Percentiles rank a stretch among this genome's conserved stretches.
phyloP scores from a whole-genome alignment of 2,329 filamentous ascomycete species.

The Pestalotiopsis sp. region DNA sequence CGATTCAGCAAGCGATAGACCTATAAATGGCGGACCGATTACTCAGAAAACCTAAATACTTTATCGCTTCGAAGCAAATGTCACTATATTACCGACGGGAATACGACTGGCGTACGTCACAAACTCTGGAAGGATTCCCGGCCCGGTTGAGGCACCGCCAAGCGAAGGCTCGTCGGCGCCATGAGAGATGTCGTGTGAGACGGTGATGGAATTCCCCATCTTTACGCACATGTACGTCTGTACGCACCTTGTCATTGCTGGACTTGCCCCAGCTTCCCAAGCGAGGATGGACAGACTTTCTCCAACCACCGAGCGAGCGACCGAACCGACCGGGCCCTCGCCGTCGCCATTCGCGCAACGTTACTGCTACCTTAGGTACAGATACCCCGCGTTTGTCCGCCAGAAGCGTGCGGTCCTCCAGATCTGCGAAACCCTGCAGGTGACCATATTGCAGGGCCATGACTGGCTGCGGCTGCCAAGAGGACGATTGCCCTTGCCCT shows the following conservation, averaged over 20 bases:
- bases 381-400: neutral
- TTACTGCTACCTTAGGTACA: neutral
- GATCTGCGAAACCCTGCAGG: neutral
- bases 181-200: neutral
- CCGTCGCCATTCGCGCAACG: neutral
- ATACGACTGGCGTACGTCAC: neutral
- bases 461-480: neutral
- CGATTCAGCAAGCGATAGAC: neutral
- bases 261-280: neutral
- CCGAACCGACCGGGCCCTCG: neutral
- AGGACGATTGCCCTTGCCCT: neutral
- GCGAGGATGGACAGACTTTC: neutral
- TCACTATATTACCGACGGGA: neutral
- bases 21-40: too few species aligned
- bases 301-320: neutral
- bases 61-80: neutral
- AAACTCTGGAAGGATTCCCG: neutral
- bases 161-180: neutral
- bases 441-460: neutral
- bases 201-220: neutral
- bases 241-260: neutral
- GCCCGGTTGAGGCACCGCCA: neutral
- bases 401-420: neutral
- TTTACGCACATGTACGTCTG: neutral
- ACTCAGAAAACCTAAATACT: neutral